phyloP scores from a whole-genome alignment of 805 yeast genomes.

The Myxozyma geophila region DNA sequence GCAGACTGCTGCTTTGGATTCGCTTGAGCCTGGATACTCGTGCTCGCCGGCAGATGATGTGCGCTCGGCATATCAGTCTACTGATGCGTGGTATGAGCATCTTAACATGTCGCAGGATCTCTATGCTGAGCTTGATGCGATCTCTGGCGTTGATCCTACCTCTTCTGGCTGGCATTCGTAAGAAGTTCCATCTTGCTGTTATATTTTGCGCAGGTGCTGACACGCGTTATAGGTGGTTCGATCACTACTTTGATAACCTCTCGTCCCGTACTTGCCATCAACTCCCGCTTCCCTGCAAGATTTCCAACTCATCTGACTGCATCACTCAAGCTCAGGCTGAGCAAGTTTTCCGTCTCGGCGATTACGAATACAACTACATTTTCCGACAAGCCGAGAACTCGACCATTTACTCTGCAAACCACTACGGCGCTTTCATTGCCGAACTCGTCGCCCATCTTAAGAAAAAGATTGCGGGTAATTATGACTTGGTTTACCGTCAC shows the following conservation, averaged over 20 bases:
- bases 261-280: constrained; percentile 50
- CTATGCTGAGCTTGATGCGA: constrained; percentile 48
- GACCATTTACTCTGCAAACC: constrained; percentile 45
- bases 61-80: constrained; percentile 40
- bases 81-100: constrained; percentile 48
- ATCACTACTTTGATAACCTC: constrained; percentile 52
- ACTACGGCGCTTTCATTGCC: constrained; percentile 48
- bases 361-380: constrained; percentile 52
- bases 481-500: constrained; percentile 46
- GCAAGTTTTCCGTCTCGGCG: constrained; percentile 51
- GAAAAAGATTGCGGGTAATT: constrained; percentile 42
- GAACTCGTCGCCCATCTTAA: constrained; percentile 46
- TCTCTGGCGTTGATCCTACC: constrained; percentile 40
- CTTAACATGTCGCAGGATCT: constrained; percentile 47
- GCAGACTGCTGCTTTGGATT: constrained; percentile 44
- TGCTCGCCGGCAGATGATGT: constrained; percentile 46
- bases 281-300: constrained; percentile 46
- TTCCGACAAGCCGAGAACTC: constrained; percentile 46
- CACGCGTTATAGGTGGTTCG: constrained; percentile 39
- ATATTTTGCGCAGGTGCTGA: not conserved
- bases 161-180: constrained; percentile 30
- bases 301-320: constrained; percentile 40
- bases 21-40: constrained; percentile 47
- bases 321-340: constrained; percentile 45
- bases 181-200: not conserved